Conservation (phyloP, 2,329 filamentous ascomycete genomes). For the Nannizziopsis barbatae region DNA sequence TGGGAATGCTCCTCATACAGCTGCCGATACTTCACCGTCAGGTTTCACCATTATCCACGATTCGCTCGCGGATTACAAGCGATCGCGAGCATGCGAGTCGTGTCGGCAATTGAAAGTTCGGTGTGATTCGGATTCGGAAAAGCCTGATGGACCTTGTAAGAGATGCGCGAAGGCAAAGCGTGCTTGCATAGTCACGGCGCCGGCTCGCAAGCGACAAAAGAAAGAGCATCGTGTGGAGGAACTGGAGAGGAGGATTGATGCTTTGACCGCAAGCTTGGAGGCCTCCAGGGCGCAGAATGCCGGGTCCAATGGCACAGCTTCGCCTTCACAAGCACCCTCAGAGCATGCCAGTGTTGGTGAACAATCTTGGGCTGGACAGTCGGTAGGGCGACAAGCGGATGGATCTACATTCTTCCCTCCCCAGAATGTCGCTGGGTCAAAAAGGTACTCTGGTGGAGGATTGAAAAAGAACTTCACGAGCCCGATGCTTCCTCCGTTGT, state of each 20-base stretch:
- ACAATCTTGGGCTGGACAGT: not conserved
- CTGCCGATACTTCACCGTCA: not conserved
- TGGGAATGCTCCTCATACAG: not conserved
- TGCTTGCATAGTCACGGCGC: slow-evolving; percentile 64
- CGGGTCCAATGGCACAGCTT: not conserved
- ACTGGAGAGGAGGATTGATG: slow-evolving; percentile 86
- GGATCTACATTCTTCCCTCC: not conserved
- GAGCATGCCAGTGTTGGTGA: too few species aligned
- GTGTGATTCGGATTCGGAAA: slow-evolving; percentile 61
- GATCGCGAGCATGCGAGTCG: slow-evolving; percentile 61
- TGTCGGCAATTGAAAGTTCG: slow-evolving; percentile 70
- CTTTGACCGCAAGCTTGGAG: slow-evolving; percentile 67
- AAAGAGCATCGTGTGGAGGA: slow-evolving; percentile 85
- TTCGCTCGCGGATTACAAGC: slow-evolving; percentile 45
- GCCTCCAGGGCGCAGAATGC: slow-evolving; percentile 34
- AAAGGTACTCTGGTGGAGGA: slow-evolving; percentile 1
- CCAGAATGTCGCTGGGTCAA: not conserved
- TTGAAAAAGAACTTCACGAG: not conserved
- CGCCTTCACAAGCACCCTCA: too few species aligned
- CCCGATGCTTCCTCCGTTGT: not conserved
- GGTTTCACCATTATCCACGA: slow-evolving; percentile 13
- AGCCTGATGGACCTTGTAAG: slow-evolving; percentile 55
- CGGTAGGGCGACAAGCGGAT: not conserved
- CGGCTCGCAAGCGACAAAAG: slow-evolving; percentile 69
- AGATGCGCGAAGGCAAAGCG: slow-evolving; percentile 73